Conservation (phyloP, 2,329 filamentous ascomycete species). For the Phialophora tarda region DNA sequence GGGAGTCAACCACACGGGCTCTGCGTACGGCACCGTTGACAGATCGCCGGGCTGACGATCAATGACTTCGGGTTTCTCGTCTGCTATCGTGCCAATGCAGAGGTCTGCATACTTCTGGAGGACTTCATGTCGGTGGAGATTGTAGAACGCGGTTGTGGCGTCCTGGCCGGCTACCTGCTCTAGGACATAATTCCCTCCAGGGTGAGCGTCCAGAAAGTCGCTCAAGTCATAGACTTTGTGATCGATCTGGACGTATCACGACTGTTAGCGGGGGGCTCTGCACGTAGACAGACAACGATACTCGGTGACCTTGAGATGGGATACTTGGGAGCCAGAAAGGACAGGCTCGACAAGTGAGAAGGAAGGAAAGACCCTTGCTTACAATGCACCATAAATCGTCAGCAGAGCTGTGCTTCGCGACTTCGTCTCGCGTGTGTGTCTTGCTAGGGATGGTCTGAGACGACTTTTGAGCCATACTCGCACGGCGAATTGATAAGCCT, state of each 20-base stretch:
- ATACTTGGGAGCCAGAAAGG: background rate
- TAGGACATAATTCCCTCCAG: slow-evolving; percentile 52
- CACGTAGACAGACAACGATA: background rate
- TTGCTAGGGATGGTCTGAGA: slow-evolving; percentile 26
- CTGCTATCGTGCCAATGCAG: slow-evolving; percentile 74
- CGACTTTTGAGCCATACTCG: slow-evolving; percentile 27
- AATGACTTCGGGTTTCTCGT: slow-evolving; percentile 76
- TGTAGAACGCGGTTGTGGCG: slow-evolving; percentile 65
- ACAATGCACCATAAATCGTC: slow-evolving; percentile 59
- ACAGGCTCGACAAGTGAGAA: background rate
- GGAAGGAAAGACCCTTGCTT: background rate
- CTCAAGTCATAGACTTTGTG: slow-evolving; percentile 67
- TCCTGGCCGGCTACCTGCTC: slow-evolving; percentile 51
- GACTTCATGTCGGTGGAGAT: slow-evolving; percentile 90
- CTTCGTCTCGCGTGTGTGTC: slow-evolving; percentile 40
- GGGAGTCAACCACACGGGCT: slow-evolving; percentile 80
- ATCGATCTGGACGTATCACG: slow-evolving; percentile 48
- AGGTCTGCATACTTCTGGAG: slow-evolving; percentile 77
- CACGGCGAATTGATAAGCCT: background rate
- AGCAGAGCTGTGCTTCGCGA: slow-evolving; percentile 57
- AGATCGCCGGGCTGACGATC: slow-evolving; percentile 73
- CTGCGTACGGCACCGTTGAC: slow-evolving; percentile 79
- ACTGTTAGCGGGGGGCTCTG: background rate
- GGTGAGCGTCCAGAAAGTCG: slow-evolving; percentile 64
- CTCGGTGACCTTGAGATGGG: background rate